Evolutionary conservation across 1,139 yeast genomes (phyloP), one percentile per base, ranked within the genome.

Genomic region (Blastobotrys buckinghamii): DNA sequence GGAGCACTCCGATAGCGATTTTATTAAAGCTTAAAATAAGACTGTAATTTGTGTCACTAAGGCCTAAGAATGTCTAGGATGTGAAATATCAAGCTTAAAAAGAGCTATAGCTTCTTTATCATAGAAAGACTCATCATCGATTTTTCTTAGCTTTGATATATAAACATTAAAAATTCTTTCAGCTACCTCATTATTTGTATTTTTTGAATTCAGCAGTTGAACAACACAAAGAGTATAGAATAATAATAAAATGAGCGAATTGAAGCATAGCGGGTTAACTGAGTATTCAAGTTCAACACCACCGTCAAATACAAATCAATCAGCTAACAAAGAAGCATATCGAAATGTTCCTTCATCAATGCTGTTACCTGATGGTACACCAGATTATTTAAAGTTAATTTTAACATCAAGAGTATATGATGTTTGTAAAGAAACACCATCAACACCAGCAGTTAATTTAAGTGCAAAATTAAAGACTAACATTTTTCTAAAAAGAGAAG

Each of bases 321-420:
- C 48, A 12, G 15, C 36, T 2, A 39, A 43, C 37, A 38, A 29
- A 20, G 45, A 34, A 17, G n/a, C 37, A 41, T 53, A 55, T 36
- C 39, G 54, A 17, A 26, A 52, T 22, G 48, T 57, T 10, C 53
- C 54, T 24, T 55, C 59, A 24, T 39, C 54, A 16, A 55, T 59
- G 34, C 56, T 64, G 12, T 54, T 61, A 13, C 56, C 58, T 0
- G 69, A 69, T 36, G 74, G 73, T 4, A 63, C 66, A 1, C 97
- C 97, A n/a, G 97, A 92, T 69, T 92, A 92, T 62, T 79, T 92
- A 55, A 85, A 92, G 63, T 74, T 92, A 66, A 89, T 90, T 48
- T 72, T 92, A 50, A 88, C 97, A 0, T 86, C 97, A 1, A 74
- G 96, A 51, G 97, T 92, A 0, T 94, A 94, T 65, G 98, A 94